A percentile compares a stretch with the other conserved stretches of the same genome.
phyloP scores from a whole-genome alignment of 2,329 filamentous ascomycete genomes.

The Pleomassaria siparia region DNA sequence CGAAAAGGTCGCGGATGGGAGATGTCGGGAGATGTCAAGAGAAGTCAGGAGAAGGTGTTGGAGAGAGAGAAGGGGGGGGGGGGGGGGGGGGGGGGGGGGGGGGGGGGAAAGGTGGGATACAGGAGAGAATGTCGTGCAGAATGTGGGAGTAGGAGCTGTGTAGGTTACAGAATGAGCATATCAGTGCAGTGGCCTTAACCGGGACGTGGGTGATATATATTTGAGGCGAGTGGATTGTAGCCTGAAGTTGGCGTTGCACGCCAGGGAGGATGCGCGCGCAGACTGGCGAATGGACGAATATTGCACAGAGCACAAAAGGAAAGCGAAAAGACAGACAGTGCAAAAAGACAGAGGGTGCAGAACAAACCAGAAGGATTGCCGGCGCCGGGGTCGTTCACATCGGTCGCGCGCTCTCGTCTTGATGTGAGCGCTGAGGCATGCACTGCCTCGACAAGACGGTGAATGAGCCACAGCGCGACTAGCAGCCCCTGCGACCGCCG shows the following conservation, averaged over 20 bases:
- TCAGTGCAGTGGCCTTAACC: slow-evolving; percentile 20
- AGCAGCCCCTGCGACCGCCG: slow-evolving; percentile 21
- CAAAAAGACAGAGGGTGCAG: too few relatives aligned
- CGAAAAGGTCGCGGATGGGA: slow-evolving; percentile 6
- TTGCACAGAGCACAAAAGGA: slow-evolving; percentile 15
- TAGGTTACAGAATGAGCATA: slow-evolving; percentile 19
- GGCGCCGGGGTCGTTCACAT: too few relatives aligned
- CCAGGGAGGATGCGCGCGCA: slow-evolving; percentile 6
- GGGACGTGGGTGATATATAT: slow-evolving; percentile 30
- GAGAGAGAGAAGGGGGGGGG: slow-evolving; percentile 26
- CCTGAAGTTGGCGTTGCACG: slow-evolving; percentile 31
- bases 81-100: slow-evolving; percentile 23
- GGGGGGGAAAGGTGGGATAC: slow-evolving; percentile 19
- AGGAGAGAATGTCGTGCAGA: slow-evolving; percentile 27
- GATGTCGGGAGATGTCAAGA: slow-evolving; percentile 17
- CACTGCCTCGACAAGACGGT: slow-evolving; percentile 30
- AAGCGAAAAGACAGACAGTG: too few relatives aligned
- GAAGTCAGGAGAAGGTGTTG: slow-evolving; percentile 23
- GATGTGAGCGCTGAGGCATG: slow-evolving; percentile 27
- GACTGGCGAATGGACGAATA: slow-evolving; percentile 9
- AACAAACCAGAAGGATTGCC: too few relatives aligned
- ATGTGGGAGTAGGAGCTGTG: slow-evolving; percentile 24
- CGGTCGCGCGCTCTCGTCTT: too few relatives aligned
- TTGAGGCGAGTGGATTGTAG: slow-evolving; percentile 31
- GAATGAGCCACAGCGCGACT: slow-evolving; percentile 22